Percentiles rank a stretch among this genome's conserved stretches.
phyloP scores from a whole-genome alignment of 2,329 filamentous ascomycete genomes.

The Colletotrichum neosansevieriae region DNA sequence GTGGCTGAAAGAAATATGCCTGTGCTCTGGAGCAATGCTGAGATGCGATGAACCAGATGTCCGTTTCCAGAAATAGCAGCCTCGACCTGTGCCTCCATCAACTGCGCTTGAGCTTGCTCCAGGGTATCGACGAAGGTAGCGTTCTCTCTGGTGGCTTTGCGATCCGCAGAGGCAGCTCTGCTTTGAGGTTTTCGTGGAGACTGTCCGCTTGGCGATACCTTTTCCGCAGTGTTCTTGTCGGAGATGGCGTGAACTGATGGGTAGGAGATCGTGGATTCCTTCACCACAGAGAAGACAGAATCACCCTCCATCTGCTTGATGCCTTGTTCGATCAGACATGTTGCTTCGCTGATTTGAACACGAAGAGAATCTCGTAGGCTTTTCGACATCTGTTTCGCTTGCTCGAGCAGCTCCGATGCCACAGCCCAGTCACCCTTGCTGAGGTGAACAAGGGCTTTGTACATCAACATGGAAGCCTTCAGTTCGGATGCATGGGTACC shows the following conservation, averaged over 20 bases:
- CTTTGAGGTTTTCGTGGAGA: slow-evolving; percentile 50
- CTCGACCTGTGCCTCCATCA: slow-evolving; percentile 72
- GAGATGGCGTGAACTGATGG: slow-evolving; percentile 70
- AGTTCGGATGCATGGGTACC: slow-evolving; percentile 45
- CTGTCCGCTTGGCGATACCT: slow-evolving; percentile 49
- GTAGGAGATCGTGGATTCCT: slow-evolving; percentile 92
- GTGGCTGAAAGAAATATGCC: slow-evolving; percentile 75
- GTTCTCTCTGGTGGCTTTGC: slow-evolving; percentile 45
- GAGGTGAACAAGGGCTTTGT: slow-evolving; percentile 60
- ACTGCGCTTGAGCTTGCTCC: slow-evolving; percentile 72
- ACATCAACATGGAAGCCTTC: slow-evolving; percentile 54
- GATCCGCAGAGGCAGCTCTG: slow-evolving; percentile 36
- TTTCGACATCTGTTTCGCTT: slow-evolving; percentile 59
- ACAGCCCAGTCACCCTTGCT: slow-evolving; percentile 67
- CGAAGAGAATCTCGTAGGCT: slow-evolving; percentile 54
- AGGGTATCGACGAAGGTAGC: slow-evolving; percentile 68
- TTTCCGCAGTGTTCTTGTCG: slow-evolving; percentile 55
- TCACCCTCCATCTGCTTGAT: slow-evolving; percentile 80
- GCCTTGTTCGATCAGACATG: slow-evolving; percentile 75
- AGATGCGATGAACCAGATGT: slow-evolving; percentile 71
- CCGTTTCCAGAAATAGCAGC: slow-evolving; percentile 67
- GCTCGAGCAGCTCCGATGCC: slow-evolving; percentile 67
- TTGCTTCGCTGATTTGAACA: slow-evolving; percentile 73
- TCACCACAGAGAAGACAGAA: slow-evolving; percentile 88
- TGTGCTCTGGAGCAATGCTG: slow-evolving; percentile 73